A percentile compares a stretch with the other conserved stretches of the same genome.
Conservation (phyloP, 2,329 filamentous ascomycete genomes). For the Alternaria tenuissima region DNA sequence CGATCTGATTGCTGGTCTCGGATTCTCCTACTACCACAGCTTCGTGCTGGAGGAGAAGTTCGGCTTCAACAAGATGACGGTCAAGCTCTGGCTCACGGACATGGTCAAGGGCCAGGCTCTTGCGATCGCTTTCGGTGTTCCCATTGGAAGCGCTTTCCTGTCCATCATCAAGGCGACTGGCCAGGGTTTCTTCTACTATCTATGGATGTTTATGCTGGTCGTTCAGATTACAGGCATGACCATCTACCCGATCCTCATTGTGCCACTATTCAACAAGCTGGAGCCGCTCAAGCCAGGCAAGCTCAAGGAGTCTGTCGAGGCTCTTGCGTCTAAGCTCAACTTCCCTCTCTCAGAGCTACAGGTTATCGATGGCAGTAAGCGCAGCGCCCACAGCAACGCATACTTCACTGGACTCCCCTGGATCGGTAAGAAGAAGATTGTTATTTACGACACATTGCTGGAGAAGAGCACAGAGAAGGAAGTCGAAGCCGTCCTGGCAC, state of each 20-base stretch:
- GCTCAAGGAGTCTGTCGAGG: constrained; percentile 88
- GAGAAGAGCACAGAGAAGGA: constrained; percentile 93
- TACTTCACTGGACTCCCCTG: constrained; percentile 98
- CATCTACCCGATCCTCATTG: constrained; percentile 91
- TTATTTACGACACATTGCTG: constrained; percentile 97
- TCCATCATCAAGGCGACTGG: constrained; percentile 95
- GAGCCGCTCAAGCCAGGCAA: constrained; percentile 87
- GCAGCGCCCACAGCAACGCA: constrained; percentile 86
- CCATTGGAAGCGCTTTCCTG: constrained; percentile 90
- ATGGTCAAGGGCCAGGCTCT: constrained; percentile 91
- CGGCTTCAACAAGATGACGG: constrained; percentile 98
- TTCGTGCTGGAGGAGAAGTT: constrained; percentile 97
- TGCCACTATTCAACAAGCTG: constrained; percentile 98
- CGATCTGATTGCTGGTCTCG: constrained; percentile 80
- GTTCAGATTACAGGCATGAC: constrained; percentile 96
- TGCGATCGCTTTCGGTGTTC: constrained; percentile 79
- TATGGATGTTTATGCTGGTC: constrained; percentile 90
- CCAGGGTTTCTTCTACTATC: constrained; percentile 95
- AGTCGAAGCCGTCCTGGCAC: constrained; percentile 91
- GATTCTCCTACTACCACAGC: constrained; percentile 87
- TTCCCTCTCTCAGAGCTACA: constrained; percentile 94
- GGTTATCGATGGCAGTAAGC: constrained; percentile 92
- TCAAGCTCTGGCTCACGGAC: constrained; percentile 86
- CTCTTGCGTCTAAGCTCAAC: constrained; percentile 79
- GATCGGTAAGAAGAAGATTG: constrained; percentile 93